phyloP scores from a whole-genome alignment of 192 early-diverging fungal genomes.

The Coemansia sp. region DNA sequence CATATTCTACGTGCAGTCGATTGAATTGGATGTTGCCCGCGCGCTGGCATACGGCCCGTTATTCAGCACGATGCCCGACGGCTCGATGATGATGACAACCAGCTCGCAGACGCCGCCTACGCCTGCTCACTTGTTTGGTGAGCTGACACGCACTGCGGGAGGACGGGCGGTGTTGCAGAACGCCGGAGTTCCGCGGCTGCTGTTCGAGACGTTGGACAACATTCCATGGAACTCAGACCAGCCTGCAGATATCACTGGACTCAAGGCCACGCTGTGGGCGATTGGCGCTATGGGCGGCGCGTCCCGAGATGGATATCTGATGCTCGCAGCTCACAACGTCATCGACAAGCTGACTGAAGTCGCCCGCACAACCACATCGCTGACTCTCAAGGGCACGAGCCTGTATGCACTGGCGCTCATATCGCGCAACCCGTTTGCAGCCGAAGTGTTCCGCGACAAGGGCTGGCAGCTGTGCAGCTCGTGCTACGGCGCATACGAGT shows the following conservation, averaged over 20 bases:
- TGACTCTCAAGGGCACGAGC: conserved; percentile 49
- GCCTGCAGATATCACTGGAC: conserved; percentile 29
- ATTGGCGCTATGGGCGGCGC: conserved; percentile 50
- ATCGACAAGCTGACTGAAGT: conserved; percentile 35
- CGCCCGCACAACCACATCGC: conserved; percentile 22
- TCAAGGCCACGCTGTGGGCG: conserved; percentile 56
- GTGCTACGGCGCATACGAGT: conserved; percentile 51
- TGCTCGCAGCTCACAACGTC: conserved; percentile 37
- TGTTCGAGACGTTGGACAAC: conserved; percentile 53
- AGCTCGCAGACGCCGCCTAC: conserved; percentile 48
- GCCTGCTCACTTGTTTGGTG: conserved; percentile 52
- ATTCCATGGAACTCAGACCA: conserved; percentile 47
- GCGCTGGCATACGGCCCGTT: conserved; percentile 51
- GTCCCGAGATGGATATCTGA: conserved; percentile 38
- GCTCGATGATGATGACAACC: conserved; percentile 46
- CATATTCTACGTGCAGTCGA: conserved; percentile 46
- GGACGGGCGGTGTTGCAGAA: conserved; percentile 31
- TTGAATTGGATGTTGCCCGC: conserved; percentile 48
- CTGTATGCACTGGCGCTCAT: conserved; percentile 47
- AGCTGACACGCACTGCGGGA: conserved; percentile 28
- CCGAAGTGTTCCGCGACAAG: conserved; percentile 42
- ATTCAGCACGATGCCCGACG: conserved; percentile 50
- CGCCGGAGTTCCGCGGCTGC: conserved; percentile 34
- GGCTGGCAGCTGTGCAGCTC: conserved; percentile 51
- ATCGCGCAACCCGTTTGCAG: conserved; percentile 50